Evolutionary conservation across 2,329 filamentous ascomycete genomes (phyloP), one percentile per base, ranked within the genome.

Genomic region (Didymella glomerata): DNA sequence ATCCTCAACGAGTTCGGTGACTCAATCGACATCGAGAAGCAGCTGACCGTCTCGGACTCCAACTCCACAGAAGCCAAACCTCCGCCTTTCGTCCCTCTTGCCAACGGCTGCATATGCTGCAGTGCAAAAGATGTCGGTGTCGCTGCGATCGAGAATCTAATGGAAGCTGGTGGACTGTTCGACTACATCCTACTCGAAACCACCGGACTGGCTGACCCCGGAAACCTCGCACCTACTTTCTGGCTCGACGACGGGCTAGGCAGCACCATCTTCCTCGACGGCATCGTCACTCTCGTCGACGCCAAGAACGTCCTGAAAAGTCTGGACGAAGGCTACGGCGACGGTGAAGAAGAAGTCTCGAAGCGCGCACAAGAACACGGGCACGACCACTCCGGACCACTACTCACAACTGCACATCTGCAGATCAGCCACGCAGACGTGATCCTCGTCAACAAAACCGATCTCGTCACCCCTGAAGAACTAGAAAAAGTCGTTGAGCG

Each of bases 181-280:
- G 95, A 99, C 80, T 99, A 98, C 79, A 98, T 99, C 65, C 85
- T 99, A 2, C 87, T 99, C 1, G 95, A 99, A 77, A 99, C 95
- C 0, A 98, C 95, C 0, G 95, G 95, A 0, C 84, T 99, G 6
- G 95, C 95, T 4, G 94, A 99, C 72, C 95, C 95, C 0, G 95
- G 95, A 1, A 98, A 98, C 70, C 88, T 99, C 50, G 95, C 95
- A 0, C 95, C 95, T 0, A 81, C 98, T 14, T 99, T 99, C 80
- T 99, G 95, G 95, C 89, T 99, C 25, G 95, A 99, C 69, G 94
- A 98, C 66, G 95, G 93, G 0, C 85, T 99, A 2, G 94, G 93
- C 8, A 97, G 93, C 77, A 93, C 90, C 36, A 97, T 99, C 69
- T 99, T 96, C 76, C 86, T 99, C 0, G 95, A 99, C 73, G 95